Evolutionary conservation across 1,139 yeast genomes (phyloP), one percentile per base, ranked within the genome.

Genomic region (Entelexis paramagnoliae): DNA sequence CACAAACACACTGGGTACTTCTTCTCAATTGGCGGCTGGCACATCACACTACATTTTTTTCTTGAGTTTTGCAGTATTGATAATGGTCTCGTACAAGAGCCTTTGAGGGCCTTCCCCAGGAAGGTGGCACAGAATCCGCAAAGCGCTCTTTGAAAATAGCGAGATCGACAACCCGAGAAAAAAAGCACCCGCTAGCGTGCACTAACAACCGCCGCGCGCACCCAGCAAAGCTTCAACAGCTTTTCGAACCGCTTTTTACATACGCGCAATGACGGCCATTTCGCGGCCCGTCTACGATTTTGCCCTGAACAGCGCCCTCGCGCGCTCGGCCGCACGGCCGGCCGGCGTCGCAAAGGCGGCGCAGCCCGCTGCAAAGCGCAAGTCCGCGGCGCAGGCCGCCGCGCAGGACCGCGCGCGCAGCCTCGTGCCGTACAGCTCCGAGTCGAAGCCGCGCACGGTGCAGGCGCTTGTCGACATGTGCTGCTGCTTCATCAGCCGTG

Each of bases 391-490:
- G 4, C 20, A 14, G 11, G 34, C 44, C 22, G 46, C 26, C 29
- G 28, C 28, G n/a, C 19, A 4, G n/a, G 46, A 42, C 16, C 36
- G 20, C 33, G 40, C 39, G 11, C 13, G 13, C 13, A 30, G 14
- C 24, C 36, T 42, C 14, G 36, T 51, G 4, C 56, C 57, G 9
- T 52, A 52, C 22, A 52, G 50, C 46, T 20, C 45, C 19, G 30
- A 24, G 5, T 52, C 56, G 35, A 54, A 54, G 28, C 51, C 51
- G 14, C 39, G 55, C 11, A 49, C 54, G 51, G 68, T 66, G 26
- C 66, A 64, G 47, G 64, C 67, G 8, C 59, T 66, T 28, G 65
- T 67, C 26, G 70, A 66, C 44, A 62, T 70, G 19, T 68, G 72
- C 20, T 63, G 68, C 35, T 49, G 64, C 32, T 60, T 69, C 51